phyloP scores from a whole-genome alignment of 1,284 basidiomycete genomes.

The Boletus semigastroideus region DNA sequence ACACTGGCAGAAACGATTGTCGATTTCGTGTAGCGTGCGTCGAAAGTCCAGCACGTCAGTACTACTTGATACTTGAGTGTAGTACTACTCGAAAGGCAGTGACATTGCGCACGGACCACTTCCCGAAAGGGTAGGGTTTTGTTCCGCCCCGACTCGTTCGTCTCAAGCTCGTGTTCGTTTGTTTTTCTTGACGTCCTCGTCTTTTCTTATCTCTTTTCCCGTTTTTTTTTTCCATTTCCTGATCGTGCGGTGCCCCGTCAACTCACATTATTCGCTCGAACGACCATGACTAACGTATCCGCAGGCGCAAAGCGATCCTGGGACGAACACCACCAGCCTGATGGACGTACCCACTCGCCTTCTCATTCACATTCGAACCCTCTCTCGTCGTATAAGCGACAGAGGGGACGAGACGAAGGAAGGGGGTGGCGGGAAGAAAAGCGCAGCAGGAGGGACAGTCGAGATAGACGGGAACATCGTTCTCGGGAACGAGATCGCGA shows the following conservation, averaged over 20 bases:
- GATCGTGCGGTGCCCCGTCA: constrained; percentile 84
- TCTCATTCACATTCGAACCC: constrained; percentile 11
- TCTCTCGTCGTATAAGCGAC: constrained; percentile 47
- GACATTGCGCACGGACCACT: constrained; percentile 19
- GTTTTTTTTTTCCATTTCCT: constrained; percentile 12
- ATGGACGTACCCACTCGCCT: constrained; percentile 31
- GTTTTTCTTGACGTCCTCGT: not conserved
- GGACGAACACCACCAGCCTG: constrained; percentile 54
- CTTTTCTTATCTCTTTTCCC: constrained; percentile 4
- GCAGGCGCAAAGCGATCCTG: constrained; percentile 80
- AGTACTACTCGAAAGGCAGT: too few species aligned
- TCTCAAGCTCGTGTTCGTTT: too few species aligned
- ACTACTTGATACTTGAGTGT: too few species aligned
- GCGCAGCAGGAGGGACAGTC: constrained; percentile 31
- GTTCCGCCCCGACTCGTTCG: not conserved
- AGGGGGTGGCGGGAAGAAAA: constrained; percentile 48
- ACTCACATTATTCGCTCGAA: constrained; percentile 47
- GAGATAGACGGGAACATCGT: constrained; percentile 34
- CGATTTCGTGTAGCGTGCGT: too few species aligned
- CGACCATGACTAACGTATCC: constrained; percentile 74
- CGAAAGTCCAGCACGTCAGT: too few species aligned
- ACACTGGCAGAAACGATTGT: too few species aligned
- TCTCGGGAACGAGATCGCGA: constrained; percentile 21
- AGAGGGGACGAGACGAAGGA: constrained; percentile 53
- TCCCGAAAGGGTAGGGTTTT: constrained; percentile 6